Conservation (phyloP, 257 asterid species). For the Scutellaria baicalensis region DNA sequence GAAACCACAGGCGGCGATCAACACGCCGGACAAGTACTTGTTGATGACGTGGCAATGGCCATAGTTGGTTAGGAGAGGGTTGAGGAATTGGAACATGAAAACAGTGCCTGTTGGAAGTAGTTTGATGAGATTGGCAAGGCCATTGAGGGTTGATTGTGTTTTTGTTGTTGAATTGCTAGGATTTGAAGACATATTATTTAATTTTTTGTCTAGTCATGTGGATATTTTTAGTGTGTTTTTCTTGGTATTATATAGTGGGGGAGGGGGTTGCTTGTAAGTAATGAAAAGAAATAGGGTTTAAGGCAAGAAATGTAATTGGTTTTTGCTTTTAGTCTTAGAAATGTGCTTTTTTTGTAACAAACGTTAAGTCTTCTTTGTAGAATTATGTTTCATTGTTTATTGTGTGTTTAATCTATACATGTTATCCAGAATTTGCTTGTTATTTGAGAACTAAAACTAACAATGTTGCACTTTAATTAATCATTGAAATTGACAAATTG, state of each 20-base stretch:
- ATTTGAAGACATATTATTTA: constrained; percentile 35
- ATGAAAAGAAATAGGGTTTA: background rate
- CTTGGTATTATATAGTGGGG: background rate
- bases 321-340: constrained; percentile 18
- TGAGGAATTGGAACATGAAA: constrained; percentile 56
- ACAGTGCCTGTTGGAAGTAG: constrained; percentile 72
- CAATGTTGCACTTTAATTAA: too few species aligned
- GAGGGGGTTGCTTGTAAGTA: constrained; percentile 14
- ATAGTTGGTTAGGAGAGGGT: constrained; percentile 63
- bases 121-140: constrained; percentile 52
- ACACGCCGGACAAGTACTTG: constrained; percentile 39
- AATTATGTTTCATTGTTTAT: background rate
- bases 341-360: background rate
- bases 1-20: constrained; percentile 35
- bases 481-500: too few species aligned
- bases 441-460: too few species aligned
- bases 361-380: background rate
- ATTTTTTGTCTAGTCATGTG: background rate
- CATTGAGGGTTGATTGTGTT: constrained; percentile 27
- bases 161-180: background rate
- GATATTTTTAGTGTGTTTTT: background rate
- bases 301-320: background rate
- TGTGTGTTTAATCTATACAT: too few species aligned
- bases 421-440: too few species aligned
- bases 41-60: constrained; percentile 48